Evolutionary conservation across 2,329 filamentous ascomycete species (phyloP).

Genomic region (Ascomycota sp.): DNA sequence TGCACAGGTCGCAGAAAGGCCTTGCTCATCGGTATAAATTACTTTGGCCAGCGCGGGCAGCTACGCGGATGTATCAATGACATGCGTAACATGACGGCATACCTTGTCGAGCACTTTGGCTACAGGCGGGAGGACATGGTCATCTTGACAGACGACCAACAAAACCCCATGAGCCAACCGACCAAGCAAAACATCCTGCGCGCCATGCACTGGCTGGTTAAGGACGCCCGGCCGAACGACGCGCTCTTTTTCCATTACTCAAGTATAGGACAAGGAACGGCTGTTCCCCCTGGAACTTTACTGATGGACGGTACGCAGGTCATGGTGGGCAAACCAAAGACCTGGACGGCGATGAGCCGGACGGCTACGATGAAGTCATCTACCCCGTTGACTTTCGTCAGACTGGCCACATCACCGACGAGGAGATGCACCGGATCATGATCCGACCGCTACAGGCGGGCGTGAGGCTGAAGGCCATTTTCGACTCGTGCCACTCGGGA

Average conservation of each 20-base stretch:
- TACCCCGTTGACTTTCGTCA: conserved; percentile 67
- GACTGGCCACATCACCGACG: conserved; percentile 64
- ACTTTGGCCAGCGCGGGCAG: conserved; percentile 82
- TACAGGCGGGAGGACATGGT: conserved; percentile 97
- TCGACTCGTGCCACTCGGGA: conserved; percentile 47
- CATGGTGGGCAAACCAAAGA: conserved; percentile 70
- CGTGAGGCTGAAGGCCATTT: conserved; percentile 40
- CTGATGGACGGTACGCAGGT: conserved; percentile 18
- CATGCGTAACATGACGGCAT: conserved; percentile 89
- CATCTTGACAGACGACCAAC: conserved; percentile 84
- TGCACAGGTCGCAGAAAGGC: conserved; percentile 82
- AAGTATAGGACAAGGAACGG: conserved; percentile 29
- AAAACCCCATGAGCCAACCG: conserved; percentile 91
- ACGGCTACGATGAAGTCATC: conserved; percentile 68
- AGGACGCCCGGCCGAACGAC: conserved; percentile 80
- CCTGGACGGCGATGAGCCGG: conserved; percentile 59
- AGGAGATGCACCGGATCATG: conserved; percentile 65
- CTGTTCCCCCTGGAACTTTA: too few species aligned
- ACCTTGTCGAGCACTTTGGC: conserved; percentile 71
- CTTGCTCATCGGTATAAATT: conserved; percentile 85
- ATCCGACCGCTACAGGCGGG: conserved; percentile 33
- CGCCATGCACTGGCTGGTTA: conserved; percentile 96
- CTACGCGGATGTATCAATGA: conserved; percentile 91
- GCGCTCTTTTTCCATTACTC: conserved; percentile 97
- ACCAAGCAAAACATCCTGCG: conserved; percentile 88